Conservation (phyloP, 179 eudicot species). For the Camellia oleifera region DNA sequence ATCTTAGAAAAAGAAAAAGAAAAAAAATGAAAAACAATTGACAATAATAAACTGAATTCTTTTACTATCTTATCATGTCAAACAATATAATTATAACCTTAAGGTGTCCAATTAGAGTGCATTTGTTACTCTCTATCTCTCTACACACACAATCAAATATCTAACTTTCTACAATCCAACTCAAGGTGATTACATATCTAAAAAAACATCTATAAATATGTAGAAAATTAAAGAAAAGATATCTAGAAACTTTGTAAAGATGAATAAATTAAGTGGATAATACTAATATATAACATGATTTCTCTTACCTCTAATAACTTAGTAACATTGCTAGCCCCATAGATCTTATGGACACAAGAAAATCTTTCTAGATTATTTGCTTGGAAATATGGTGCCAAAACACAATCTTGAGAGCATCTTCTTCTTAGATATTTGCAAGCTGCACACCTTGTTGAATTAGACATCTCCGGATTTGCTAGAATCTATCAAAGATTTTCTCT, state of each 20-base stretch:
- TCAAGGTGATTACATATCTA: too few species aligned
- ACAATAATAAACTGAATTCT: too few species aligned
- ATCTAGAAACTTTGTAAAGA: neutral
- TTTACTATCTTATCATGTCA: neutral
- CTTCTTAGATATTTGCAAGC: slow-evolving; percentile 52
- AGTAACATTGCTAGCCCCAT: slow-evolving; percentile 47
- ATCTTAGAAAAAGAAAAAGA: neutral
- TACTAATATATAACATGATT: neutral
- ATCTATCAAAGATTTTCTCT: slow-evolving; percentile 15
- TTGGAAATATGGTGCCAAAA: slow-evolving; percentile 51
- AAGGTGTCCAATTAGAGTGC: too few species aligned
- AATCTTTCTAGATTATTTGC: slow-evolving; percentile 38
- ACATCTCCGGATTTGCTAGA: slow-evolving; percentile 23
- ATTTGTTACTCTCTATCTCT: too few species aligned
- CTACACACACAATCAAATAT: too few species aligned
- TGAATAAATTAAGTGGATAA: neutral
- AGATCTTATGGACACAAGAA: slow-evolving; percentile 44
- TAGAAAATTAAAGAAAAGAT: too few species aligned
- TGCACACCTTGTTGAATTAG: slow-evolving; percentile 42
- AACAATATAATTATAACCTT: too few species aligned
- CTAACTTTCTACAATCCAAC: too few species aligned
- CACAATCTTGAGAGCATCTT: slow-evolving; percentile 46
- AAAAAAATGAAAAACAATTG: neutral
- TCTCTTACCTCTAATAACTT: slow-evolving; percentile 39
- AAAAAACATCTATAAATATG: too few species aligned